phyloP scores from a whole-genome alignment of 805 yeast genomes.

The Yarrowia divulgata region DNA sequence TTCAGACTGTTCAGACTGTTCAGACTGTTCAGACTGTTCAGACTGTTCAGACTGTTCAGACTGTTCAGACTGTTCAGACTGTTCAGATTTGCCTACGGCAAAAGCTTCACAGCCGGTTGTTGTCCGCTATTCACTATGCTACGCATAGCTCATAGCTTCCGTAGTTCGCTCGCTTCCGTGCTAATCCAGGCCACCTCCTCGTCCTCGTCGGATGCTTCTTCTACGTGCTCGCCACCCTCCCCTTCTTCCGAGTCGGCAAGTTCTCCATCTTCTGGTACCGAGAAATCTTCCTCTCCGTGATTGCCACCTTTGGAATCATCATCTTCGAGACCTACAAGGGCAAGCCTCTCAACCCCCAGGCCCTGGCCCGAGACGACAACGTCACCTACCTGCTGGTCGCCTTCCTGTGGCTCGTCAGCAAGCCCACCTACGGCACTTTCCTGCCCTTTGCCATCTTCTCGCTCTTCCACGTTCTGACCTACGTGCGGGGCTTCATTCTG shows the following conservation, averaged over 20 bases:
- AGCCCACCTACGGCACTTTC: conserved; percentile 65
- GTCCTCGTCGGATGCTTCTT: conserved; percentile 55
- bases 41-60: too few species aligned
- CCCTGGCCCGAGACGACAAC: conserved; percentile 66
- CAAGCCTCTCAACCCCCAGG: conserved; percentile 45
- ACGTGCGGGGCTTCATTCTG: conserved; percentile 66
- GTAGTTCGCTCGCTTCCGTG: too few species aligned
- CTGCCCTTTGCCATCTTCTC: conserved; percentile 81
- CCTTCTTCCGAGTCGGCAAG: conserved; percentile 42
- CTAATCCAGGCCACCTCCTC: conserved; percentile 57
- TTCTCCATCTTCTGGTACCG: conserved; percentile 61
- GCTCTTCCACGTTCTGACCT: conserved; percentile 79
- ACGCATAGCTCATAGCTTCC: conserved; percentile 4
- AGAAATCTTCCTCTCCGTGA: conserved; percentile 65
- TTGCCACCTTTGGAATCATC: conserved; percentile 79
- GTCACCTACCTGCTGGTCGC: conserved; percentile 72
- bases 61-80: too few species aligned
- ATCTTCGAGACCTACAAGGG: conserved; percentile 62
- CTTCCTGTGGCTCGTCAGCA: conserved; percentile 63
- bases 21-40: too few species aligned
- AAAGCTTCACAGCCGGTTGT: background rate
- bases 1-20: too few species aligned
- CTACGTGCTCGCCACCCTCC: conserved; percentile 52
- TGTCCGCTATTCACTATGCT: background rate
- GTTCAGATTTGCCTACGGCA: too few species aligned